phyloP scores from a whole-genome alignment of 164 flowering plant species.

The Paratinospora sagittata region DNA sequence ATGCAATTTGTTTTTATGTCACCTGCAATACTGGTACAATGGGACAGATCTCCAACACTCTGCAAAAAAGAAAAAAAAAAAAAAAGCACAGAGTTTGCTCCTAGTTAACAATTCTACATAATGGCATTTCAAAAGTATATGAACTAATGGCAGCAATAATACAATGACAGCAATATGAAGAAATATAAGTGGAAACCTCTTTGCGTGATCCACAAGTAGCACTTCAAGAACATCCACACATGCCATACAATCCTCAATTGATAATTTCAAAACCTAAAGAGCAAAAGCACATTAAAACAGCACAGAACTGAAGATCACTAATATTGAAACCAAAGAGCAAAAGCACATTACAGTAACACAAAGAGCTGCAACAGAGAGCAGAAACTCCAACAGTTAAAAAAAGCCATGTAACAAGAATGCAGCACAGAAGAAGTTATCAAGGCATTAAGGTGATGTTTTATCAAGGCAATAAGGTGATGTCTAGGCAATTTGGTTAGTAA shows the following conservation, averaged over 20 bases:
- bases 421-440: too few relatives aligned
- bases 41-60: constrained; percentile 58
- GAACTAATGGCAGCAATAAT: neutral
- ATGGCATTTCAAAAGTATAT: constrained; percentile 8
- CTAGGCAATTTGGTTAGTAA: too few relatives aligned
- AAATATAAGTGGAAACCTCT: constrained; percentile 39
- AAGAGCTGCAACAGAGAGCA: too few relatives aligned
- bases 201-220: constrained; percentile 66
- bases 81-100: neutral
- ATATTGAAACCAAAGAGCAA: neutral
- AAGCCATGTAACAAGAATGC: too few relatives aligned
- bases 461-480: too few relatives aligned
- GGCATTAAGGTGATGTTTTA: too few relatives aligned
- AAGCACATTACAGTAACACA: too few relatives aligned
- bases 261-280: constrained; percentile 62
- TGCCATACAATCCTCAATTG: constrained; percentile 67
- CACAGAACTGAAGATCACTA: too few relatives aligned
- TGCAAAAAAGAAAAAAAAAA: constrained; percentile 30
- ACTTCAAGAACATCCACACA: constrained; percentile 82
- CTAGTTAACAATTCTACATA: neutral
- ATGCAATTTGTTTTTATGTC: neutral
- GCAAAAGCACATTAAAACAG: neutral
- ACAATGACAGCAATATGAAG: neutral
- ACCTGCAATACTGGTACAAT: constrained; percentile 58
- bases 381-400: too few relatives aligned